phyloP scores from a whole-genome alignment of 2,329 filamentous ascomycete genomes.

The Aspergillus fijiensis region DNA sequence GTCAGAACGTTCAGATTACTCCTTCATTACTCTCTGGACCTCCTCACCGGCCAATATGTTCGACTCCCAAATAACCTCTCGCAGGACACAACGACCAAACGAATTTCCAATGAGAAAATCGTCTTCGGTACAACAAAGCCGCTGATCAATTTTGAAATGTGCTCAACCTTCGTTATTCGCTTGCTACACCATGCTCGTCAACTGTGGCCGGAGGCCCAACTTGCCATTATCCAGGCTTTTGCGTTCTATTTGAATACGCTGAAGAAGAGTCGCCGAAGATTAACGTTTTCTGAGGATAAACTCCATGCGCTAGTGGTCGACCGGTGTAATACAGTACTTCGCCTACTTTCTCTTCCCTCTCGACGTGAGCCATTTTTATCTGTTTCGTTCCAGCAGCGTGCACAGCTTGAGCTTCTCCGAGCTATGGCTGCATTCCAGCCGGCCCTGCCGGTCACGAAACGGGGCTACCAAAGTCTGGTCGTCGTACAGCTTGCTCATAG shows the following conservation, averaged over 20 bases:
- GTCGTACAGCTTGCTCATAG: conserved; percentile 57
- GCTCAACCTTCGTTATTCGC: conserved; percentile 46
- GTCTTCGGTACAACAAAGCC: conserved; percentile 8
- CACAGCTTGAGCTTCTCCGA: conserved; percentile 57
- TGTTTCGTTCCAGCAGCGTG: conserved; percentile 52
- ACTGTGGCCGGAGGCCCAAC: conserved; percentile 49
- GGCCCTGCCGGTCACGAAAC: conserved; percentile 55
- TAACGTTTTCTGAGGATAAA: background rate
- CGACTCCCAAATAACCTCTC: conserved; percentile 9
- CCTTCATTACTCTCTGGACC: conserved; percentile 39
- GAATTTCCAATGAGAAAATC: conserved; percentile 4
- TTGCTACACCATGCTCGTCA: conserved; percentile 53
- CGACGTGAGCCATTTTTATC: conserved; percentile 51
- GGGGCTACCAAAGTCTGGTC: conserved; percentile 58
- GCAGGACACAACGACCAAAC: background rate
- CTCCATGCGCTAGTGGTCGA: conserved; percentile 35
- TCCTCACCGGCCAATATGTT: conserved; percentile 31
- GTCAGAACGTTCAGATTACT: conserved; percentile 45
- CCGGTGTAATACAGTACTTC: conserved; percentile 52
- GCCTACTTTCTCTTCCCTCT: conserved; percentile 50
- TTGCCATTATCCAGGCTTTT: conserved; percentile 43
- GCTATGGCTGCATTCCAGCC: conserved; percentile 58
- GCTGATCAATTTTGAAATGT: conserved; percentile 28
- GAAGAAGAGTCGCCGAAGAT: conserved; percentile 4
- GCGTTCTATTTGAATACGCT: conserved; percentile 33